Conservation (phyloP, 2,329 filamentous ascomycete genomes). For the Cadophora malorum region DNA sequence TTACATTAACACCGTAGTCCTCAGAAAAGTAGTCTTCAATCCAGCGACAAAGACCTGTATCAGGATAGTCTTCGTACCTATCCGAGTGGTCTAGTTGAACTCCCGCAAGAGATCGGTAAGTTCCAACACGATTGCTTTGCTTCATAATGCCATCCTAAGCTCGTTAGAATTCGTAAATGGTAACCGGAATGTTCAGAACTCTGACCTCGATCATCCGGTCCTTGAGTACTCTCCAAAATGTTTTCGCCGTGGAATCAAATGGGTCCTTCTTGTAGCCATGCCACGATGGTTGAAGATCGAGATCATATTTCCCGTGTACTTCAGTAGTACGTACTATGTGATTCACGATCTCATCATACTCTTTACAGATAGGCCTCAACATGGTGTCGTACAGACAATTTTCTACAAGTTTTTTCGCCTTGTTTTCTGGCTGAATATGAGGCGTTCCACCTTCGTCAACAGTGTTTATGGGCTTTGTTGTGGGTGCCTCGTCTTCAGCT, state of each 20-base stretch:
- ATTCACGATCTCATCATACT: constrained; percentile 1
- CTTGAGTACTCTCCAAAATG: background rate
- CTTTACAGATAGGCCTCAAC: background rate
- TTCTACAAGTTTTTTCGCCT: background rate
- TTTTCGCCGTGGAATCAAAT: background rate
- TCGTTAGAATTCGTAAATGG: background rate
- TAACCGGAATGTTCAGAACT: no score
- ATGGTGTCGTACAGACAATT: background rate
- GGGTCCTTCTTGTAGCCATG: background rate
- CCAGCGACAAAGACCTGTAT: background rate
- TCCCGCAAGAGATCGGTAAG: background rate
- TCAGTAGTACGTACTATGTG: background rate
- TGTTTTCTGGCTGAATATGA: background rate
- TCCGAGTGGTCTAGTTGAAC: constrained; percentile 7
- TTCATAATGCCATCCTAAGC: background rate
- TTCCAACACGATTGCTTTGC: background rate
- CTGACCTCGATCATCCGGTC: constrained; percentile 5
- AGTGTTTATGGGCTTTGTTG: background rate
- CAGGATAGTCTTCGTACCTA: background rate
- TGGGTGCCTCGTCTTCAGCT: background rate
- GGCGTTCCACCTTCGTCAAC: background rate
- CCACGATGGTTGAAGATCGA: constrained; percentile 2
- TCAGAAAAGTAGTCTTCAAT: constrained; percentile 3
- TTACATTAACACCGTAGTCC: background rate
- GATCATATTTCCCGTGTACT: background rate